Base-by-base conservation (phyloP, 345 rosid species). In the Boechera retrofracta region DNA sequence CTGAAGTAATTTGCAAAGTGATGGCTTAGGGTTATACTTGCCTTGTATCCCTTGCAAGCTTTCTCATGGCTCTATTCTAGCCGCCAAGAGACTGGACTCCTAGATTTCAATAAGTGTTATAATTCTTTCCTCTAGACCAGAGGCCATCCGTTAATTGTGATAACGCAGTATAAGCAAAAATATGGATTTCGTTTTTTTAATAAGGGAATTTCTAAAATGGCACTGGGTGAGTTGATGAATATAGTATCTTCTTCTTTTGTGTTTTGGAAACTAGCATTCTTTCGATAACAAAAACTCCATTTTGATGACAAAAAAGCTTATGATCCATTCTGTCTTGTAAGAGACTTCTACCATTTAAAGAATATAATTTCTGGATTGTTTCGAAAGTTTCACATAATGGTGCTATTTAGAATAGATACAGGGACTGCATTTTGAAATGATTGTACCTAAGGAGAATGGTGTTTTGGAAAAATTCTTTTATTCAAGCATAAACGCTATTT, bases 11-110 rank as follows among this genome's bases (percentile, higher is more conserved):
- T n/a, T 76, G 67, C 49, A 59, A 42, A 72, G 49, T 35, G 56
- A 44, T 67, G 68, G 32, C 56, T 59, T 66, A 32, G 52, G 77
- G 33, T 47, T 78, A 52, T 52, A 41, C 33, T 72, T 64, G 21
- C 72, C 61, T 24, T 58, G 59, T 51, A 41, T 31, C 44, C 69
- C 47, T 39, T 51, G 59, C 35, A 59, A 78, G 44, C 36, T 66
- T 78, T 72, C 21, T n/a, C 56, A 7, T 57, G 72, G 35, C 64
- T 76, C 64, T 59, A 51, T 55, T 75, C 24, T n/a, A 51, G 55
- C 45, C 10, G 47, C 44, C 47, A 29, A 68, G 62, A 60, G 47
- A 49, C 54, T 32, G 64, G 49, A 42, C 4, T 70, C 21, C 29
- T 18, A 49, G 57, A 66, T 67, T 71, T 58, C 63, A 41, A 41